A percentile compares a stretch with the other conserved stretches of the same genome.
Conservation (phyloP, 1,284 basidiomycete genomes). For the Porodaedalea pini region DNA sequence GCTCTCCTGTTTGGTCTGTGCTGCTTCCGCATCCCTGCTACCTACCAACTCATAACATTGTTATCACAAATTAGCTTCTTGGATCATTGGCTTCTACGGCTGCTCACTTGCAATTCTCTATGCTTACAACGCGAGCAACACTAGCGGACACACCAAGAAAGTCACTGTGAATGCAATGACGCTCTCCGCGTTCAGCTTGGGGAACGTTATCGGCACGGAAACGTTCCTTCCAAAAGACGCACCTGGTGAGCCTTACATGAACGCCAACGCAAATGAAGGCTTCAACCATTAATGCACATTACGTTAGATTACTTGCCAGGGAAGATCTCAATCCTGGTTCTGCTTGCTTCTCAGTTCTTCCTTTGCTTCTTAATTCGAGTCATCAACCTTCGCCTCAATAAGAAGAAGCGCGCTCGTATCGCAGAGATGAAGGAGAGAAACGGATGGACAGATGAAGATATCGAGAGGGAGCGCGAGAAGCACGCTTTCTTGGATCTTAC, state of each 20-base stretch:
- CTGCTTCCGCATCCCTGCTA: neutral
- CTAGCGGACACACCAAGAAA: constrained; percentile 67
- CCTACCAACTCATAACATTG: neutral
- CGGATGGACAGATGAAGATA: constrained; percentile 55
- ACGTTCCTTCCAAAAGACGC: constrained; percentile 63
- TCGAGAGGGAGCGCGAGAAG: constrained; percentile 52
- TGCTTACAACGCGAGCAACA: constrained; percentile 66
- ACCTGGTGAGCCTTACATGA: constrained; percentile 46
- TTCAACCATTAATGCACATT: neutral
- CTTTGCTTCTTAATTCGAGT: constrained; percentile 50
- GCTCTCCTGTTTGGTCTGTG: constrained; percentile 53
- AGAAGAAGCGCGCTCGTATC: constrained; percentile 42
- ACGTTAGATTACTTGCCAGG: constrained; percentile 36
- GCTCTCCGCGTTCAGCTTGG: constrained; percentile 51
- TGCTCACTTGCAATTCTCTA: constrained; percentile 60
- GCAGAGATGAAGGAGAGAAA: constrained; percentile 42
- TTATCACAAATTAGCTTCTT: constrained; percentile 42
- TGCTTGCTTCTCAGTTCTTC: constrained; percentile 50
- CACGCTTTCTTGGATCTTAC: constrained; percentile 64
- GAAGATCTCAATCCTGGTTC: constrained; percentile 58
- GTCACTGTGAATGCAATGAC: constrained; percentile 61
- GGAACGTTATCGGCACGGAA: constrained; percentile 59
- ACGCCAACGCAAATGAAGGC: neutral
- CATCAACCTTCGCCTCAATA: constrained; percentile 55
- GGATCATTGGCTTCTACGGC: constrained; percentile 58